Evolutionary conservation across 305 asterid genomes (phyloP).

Genomic region (Withania somnifera): DNA sequence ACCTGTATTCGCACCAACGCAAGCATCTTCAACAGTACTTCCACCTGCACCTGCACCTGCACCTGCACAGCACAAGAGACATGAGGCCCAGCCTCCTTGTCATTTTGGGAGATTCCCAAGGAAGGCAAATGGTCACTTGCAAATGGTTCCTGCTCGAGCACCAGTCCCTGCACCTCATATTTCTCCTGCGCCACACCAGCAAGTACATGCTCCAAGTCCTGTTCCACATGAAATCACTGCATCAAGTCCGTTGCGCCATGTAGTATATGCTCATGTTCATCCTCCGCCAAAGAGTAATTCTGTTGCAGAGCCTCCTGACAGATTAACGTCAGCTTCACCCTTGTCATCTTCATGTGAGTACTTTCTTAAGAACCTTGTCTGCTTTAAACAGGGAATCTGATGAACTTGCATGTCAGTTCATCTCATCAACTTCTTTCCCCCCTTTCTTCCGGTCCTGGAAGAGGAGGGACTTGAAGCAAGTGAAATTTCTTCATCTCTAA

Average conservation of each 20-base stretch:
- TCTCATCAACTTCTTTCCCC: neutral
- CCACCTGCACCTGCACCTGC: constrained; percentile 22
- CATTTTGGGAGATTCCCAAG: constrained; percentile 42
- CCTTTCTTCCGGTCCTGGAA: neutral
- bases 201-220: constrained; percentile 14
- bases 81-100: constrained; percentile 48
- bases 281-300: constrained; percentile 43
- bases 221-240: constrained; percentile 27
- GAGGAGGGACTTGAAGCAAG: neutral
- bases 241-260: constrained; percentile 42
- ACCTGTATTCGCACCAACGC: constrained; percentile 25
- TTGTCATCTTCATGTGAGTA: constrained; percentile 57
- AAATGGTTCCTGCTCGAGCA: constrained; percentile 31
- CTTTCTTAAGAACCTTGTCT: neutral
- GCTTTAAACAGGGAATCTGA: neutral
- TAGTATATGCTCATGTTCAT: constrained; percentile 31
- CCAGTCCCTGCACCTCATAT: constrained; percentile 43
- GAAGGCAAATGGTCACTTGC: constrained; percentile 27
- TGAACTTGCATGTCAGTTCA: neutral
- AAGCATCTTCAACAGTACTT: constrained; percentile 17
- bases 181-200: constrained; percentile 35
- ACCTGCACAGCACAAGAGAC: constrained; percentile 24
- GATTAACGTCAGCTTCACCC: constrained; percentile 32
- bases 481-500: neutral
- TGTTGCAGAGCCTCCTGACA: constrained; percentile 38